Evolutionary conservation across 805 yeast genomes (phyloP), one percentile per base, ranked within the genome.

Genomic region (Saccharomycodes ludwigii): DNA sequence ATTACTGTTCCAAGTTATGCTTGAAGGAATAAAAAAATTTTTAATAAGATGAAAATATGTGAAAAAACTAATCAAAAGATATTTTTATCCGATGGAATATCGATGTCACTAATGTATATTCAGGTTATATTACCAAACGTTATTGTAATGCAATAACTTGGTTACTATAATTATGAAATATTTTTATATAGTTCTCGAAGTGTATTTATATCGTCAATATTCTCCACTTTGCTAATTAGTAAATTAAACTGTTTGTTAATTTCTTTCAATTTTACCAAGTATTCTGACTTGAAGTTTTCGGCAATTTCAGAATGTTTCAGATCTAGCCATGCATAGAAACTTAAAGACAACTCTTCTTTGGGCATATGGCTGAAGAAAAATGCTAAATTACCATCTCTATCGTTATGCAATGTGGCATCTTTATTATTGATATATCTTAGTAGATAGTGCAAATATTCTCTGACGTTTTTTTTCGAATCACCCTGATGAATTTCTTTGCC

Each of bases 361-460:
- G 88, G 86, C 71, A 80, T 73, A 26, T 71, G 72, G 1, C 73
- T 63, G 5, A 78, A 71, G 43, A 79, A 79, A 30, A 61, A 61
- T 0, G 81, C 70, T 15, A 80, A 52, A 18, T 67, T 66, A 1
- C 88, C 85, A 36, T 76, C 82, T 24, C 60, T 48, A 46, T 80
- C 93, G 39, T 76, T 72, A 40, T 37, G 31, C 14, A 53, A 30
- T 3, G 47, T 37, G 3, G 55, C 47, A 31, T 46, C 47, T 25
- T 47, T 38, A 5, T 33, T 21, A 26, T 50, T 45, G 6, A 52
- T 50, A 31, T 53, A 52, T 12, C 27, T 36, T 13, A 49, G 33
- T 16, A 53, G 37, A 20, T 43, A 40, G 25, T 46, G 47, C n/a
- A 51, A 44, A 33, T 50, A 50, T 3, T 33, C 32, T 18, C 38